Evolutionary conservation across 148 eudicot species (phyloP), one percentile per base, ranked within the genome.

Genomic region (Amaranthus cruentus): DNA sequence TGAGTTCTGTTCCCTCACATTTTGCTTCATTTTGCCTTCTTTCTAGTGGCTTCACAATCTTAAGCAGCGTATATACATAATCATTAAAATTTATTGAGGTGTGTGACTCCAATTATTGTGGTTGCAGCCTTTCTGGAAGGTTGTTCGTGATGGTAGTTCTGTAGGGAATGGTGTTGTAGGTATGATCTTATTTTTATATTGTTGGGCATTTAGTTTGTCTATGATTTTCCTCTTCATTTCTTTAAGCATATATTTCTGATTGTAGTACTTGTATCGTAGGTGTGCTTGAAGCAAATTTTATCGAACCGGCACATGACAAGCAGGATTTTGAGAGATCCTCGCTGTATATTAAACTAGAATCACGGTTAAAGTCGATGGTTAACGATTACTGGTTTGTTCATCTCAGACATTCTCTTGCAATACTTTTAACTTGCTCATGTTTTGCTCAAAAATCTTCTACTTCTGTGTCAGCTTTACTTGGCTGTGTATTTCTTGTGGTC

Each of bases 271-370:
- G 69, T 75, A 15, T 70, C 46, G 10, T 74, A 94, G 98, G 99
- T 71, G 90, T 91, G 68, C 93, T 91, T 79, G 99, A 95, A 82
- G 93, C 98, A 59, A 95, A 95, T 84, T 95, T 95, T 70, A 91
- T 95, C 74, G 91, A 95, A 81, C 97, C 98, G 61, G 96, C 99
- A 15, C 99, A 95, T 77, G 99, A 95, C 87, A 95, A 95, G 84
- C 99, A 95, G 83, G 99, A 95, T 79, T 95, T 95, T 82, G 99
- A 95, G 87, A 87, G 94, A 75, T 91, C 99, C 46, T 76, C 88
- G 72, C 73, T 90, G 65, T 95, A 78, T 83, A 76, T 84, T 74
- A 86, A 87, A 78, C 85, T 95, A 75, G 99, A 95, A 84, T 10
- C 67, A 69, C 87, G 80, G 84, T 84, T 95, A 84, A 95, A 95